Percentiles rank a stretch among this genome's conserved stretches.
Evolutionary conservation across 495 filamentous ascomycete species (phyloP).

Genomic region (Aspergillus ellipticus): DNA sequence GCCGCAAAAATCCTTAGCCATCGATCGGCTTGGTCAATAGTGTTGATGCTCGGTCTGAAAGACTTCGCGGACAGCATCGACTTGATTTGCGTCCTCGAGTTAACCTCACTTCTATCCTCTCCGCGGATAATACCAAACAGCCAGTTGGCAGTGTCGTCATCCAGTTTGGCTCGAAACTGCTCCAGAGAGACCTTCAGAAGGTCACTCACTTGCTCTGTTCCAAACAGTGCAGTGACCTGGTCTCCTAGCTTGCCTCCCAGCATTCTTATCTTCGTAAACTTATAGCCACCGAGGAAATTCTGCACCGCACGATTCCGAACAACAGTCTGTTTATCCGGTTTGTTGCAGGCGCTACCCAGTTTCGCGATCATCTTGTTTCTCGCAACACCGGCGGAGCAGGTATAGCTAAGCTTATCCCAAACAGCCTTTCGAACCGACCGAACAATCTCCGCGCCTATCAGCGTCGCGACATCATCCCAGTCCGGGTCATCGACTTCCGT

Average conservation of each 20-base stretch:
- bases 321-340: conserved; percentile 90
- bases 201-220: conserved; percentile 75
- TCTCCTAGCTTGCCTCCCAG: conserved; percentile 95
- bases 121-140: conserved; percentile 83
- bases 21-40: conserved; percentile 71
- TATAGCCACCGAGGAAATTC: conserved; percentile 78
- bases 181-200: conserved; percentile 70
- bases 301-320: conserved; percentile 78
- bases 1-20: conserved; percentile 93
- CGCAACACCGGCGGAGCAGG: conserved; percentile 84
- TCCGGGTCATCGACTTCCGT: conserved; percentile 79
- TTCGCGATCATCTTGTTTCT: conserved; percentile 95
- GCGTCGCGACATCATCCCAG: conserved; percentile 92
- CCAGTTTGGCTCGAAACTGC: conserved; percentile 73
- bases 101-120: conserved; percentile 83
- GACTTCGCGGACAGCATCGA: conserved; percentile 98
- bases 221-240: conserved; percentile 70
- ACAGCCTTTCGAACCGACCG: conserved; percentile 67
- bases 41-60: conserved; percentile 80
- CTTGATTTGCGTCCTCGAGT: conserved; percentile 87
- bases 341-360: conserved; percentile 83
- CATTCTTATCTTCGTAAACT: conserved; percentile 94
- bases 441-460: conserved; percentile 84
- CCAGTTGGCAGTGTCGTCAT: conserved; percentile 85
- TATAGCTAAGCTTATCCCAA: conserved; percentile 69